Base-by-base conservation (phyloP, 2,329 filamentous ascomycete species). In the Lasiodiplodia gonubiensis region DNA sequence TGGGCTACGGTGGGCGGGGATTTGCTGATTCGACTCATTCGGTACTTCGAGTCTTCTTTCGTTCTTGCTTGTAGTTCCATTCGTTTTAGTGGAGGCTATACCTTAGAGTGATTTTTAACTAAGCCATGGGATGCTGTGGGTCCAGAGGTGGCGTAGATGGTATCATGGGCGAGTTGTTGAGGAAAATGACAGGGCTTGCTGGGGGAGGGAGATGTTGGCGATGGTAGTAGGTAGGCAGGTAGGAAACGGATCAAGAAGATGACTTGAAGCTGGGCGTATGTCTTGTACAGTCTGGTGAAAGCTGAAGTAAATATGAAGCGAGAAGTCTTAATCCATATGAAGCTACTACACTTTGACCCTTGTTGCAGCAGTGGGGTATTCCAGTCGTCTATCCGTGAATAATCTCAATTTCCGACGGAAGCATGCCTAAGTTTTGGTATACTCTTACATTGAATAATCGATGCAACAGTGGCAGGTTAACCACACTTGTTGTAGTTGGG, bases 61-160 rank as follows among this genome's bases (percentile, higher is more conserved):
- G 27, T 57, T 57, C 53, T 57, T 57, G 53, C 33, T 12, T 57
- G 53, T 57, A 57, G 11, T 39, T 39, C 14, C 53, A 25, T 25
- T 39, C 54, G 54, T 42, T 59, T 37, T 54, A 18, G 30, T 35
- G 53, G 53, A 37, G 53, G 53, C 10, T 54, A 42, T 42, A 14
- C 42, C 10, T n/a, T 57, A 57, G 53, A 57, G 33, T 53, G 14
- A 30, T 33, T 55, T 8, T 59, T n/a, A 30, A 33, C 1, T 33
- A 33, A 33, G 30, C 7, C 30, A 33, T 33, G 30, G 30, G 30
- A 33, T 33, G 3, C 30, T 8, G 30, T 6, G 10, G 30, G 30
- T 8, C 10, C 30, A 8, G 30, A 33, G 1, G 30, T 8, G 30
- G 30, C 10, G 30, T 33, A 33, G 30, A 33, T 33, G 30, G 7